Evolutionary conservation across 164 flowering plant species (phyloP).

Genomic region (Vitis amurensis): DNA sequence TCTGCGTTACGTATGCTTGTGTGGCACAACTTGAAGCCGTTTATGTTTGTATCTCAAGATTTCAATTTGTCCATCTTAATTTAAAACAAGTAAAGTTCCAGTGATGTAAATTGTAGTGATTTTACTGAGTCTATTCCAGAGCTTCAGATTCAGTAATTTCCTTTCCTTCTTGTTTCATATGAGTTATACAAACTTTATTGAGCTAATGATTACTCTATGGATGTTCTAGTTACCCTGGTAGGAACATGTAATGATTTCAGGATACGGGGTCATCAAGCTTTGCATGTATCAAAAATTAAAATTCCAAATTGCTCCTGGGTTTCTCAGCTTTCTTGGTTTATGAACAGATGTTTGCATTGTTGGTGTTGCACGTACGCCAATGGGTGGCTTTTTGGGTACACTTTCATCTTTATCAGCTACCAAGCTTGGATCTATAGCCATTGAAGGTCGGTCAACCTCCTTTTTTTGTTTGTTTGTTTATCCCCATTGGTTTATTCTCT

Average conservation of each 20-base stretch:
- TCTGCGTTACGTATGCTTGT: neutral
- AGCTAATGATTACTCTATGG: neutral
- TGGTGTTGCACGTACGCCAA: slow-evolving; percentile 96
- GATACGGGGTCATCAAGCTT: neutral
- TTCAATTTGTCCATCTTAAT: neutral
- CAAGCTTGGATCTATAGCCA: slow-evolving; percentile 85
- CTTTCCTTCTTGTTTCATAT: too few species aligned
- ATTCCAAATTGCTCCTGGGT: neutral
- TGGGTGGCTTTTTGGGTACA: slow-evolving; percentile 91
- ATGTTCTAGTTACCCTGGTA: neutral
- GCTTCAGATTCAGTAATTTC: too few species aligned
- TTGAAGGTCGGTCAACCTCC: slow-evolving; percentile 46
- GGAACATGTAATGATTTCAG: neutral
- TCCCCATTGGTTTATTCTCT: neutral
- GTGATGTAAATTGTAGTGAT: too few species aligned
- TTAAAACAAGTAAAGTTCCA: neutral
- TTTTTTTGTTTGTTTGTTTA: neutral
- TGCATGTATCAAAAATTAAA: too few species aligned
- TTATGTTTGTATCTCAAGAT: neutral
- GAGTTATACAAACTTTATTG: too few species aligned
- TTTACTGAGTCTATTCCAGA: too few species aligned
- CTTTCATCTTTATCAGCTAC: slow-evolving; percentile 86
- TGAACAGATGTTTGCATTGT: slow-evolving; percentile 89
- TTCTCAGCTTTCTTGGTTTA: slow-evolving; percentile 4
- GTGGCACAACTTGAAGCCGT: neutral